Evolutionary conservation across 129 eudicot genomes (phyloP).

Genomic region (Saussurea involucrata): DNA sequence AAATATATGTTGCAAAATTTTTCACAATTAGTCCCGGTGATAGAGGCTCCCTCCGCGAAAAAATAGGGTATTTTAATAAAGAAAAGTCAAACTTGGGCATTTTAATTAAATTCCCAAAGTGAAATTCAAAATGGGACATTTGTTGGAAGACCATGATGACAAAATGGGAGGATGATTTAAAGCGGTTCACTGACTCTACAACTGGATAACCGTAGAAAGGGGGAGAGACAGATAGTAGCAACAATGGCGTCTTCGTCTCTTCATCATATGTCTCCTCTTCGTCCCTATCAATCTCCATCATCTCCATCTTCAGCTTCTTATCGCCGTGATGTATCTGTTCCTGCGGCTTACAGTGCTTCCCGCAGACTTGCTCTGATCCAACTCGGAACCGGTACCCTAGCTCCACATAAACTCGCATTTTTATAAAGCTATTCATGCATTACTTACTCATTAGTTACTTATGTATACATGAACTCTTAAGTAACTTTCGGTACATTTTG

Average conservation of each 20-base stretch:
- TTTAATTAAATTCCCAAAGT: too few species aligned
- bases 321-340: not conserved
- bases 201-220: not conserved
- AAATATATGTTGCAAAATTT: too few species aligned
- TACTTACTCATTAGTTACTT: not conserved
- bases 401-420: not conserved
- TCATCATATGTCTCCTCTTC: not conserved
- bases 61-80: too few species aligned
- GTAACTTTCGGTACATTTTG: not conserved
- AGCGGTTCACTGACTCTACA: not conserved
- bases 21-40: too few species aligned
- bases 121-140: too few species aligned
- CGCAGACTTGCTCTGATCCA: constrained; percentile 47
- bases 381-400: constrained; percentile 27
- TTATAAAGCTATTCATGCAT: not conserved
- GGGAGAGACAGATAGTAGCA: not conserved
- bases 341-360: constrained; percentile 23
- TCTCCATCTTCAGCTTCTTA: constrained; percentile 11
- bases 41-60: too few species aligned
- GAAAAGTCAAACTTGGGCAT: too few species aligned
- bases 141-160: too few species aligned
- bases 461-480: not conserved
- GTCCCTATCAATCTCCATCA: constrained; percentile 1
- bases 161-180: too few species aligned
- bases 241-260: constrained; percentile 15